phyloP scores from a whole-genome alignment of 2,329 filamentous ascomycete species.

The Monilinia polystroma region DNA sequence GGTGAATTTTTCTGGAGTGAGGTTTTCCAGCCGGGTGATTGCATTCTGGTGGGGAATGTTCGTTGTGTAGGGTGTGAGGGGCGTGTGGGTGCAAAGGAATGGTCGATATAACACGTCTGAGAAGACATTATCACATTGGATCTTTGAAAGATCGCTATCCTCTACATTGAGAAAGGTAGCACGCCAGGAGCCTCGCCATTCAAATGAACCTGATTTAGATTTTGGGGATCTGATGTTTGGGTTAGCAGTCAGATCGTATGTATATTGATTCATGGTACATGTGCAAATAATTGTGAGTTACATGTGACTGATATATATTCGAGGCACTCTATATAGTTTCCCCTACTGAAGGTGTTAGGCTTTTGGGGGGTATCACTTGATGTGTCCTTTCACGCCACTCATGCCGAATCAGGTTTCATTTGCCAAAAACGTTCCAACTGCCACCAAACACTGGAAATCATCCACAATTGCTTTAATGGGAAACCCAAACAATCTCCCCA shows the following conservation, averaged over 20 bases:
- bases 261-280: neutral
- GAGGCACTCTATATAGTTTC: conserved; percentile 4
- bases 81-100: conserved; percentile 81
- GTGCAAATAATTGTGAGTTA: neutral
- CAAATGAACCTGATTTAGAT: conserved; percentile 39
- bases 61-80: conserved; percentile 62
- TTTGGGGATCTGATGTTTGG: conserved; percentile 31
- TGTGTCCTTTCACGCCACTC: neutral
- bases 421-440: neutral
- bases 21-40: conserved; percentile 66
- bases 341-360: neutral
- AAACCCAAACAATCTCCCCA: neutral
- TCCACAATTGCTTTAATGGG: neutral
- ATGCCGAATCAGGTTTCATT: neutral
- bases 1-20: conserved; percentile 73
- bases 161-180: conserved; percentile 68
- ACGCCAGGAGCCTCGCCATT: conserved; percentile 83
- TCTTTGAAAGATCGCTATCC: conserved; percentile 49
- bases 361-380: conserved; percentile 3
- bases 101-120: conserved; percentile 89
- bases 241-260: conserved; percentile 25
- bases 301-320: neutral
- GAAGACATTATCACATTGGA: conserved; percentile 77
- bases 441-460: neutral
- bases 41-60: conserved; percentile 72